Evolutionary conservation across 2,329 filamentous ascomycete genomes (phyloP).

Genomic region (Ramularia endophylla): DNA sequence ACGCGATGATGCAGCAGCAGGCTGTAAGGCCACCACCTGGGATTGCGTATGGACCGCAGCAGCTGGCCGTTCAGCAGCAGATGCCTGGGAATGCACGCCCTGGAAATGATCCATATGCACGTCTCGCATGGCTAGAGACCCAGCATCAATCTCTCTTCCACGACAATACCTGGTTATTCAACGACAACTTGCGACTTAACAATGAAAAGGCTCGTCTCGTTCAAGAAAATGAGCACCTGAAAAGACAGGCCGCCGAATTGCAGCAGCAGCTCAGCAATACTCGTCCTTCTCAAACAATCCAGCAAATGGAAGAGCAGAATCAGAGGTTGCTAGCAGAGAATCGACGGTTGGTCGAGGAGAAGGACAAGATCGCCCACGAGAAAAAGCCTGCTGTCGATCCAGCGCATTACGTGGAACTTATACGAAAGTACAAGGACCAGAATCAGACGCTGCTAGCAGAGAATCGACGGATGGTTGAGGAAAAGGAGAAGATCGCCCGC

Average conservation of each 20-base stretch:
- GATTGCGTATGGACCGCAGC: neutral
- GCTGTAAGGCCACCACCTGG: neutral
- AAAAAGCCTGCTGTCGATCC: neutral
- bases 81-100: no score
- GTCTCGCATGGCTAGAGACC: conserved; percentile 3
- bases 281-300: neutral
- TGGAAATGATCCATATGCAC: conserved; percentile 2
- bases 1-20: neutral
- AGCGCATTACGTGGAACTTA: no score
- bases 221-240: neutral
- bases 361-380: neutral
- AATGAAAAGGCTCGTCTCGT: neutral
- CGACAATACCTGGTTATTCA: conserved; percentile 7
- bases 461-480: neutral
- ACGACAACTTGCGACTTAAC: conserved; percentile 1
- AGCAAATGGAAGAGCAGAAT: neutral
- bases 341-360: neutral
- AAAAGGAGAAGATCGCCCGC: neutral
- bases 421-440: no score
- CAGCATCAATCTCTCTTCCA: conserved; percentile 2
- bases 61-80: neutral
- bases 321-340: neutral
- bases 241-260: neutral
- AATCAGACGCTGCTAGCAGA: neutral
- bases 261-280: neutral